phyloP scores from a whole-genome alignment of 768 basidiomycete species.

The Trichaptum fuscoviolaceum region DNA sequence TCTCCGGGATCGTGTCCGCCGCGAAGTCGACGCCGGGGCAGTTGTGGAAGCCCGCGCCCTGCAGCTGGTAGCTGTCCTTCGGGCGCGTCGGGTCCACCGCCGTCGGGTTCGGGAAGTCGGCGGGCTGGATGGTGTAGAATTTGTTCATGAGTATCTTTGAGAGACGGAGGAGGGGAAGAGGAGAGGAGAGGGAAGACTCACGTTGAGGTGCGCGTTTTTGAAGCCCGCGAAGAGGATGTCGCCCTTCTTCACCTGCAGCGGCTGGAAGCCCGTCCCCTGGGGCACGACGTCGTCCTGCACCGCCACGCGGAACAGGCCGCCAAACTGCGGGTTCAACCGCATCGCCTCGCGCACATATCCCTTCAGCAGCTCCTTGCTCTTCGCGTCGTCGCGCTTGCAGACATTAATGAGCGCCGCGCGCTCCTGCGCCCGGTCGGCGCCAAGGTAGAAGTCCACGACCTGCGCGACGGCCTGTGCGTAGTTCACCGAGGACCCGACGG shows the following conservation, averaged over 20 bases:
- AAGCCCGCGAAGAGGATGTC: constrained; percentile 37
- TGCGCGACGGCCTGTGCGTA: constrained; percentile 43
- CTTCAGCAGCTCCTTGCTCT: constrained; percentile 31
- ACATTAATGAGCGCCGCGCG: constrained; percentile 34
- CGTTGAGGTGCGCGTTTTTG: constrained; percentile 39
- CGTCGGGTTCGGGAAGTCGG: constrained; percentile 37
- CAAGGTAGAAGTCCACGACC: constrained; percentile 50
- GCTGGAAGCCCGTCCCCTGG: constrained; percentile 30
- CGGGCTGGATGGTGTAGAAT: constrained; percentile 24
- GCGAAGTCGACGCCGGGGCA: constrained; percentile 11
- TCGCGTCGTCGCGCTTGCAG: constrained; percentile 24
- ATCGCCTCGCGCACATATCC: constrained; percentile 51
- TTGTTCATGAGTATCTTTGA: neutral
- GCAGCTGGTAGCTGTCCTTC: constrained; percentile 22
- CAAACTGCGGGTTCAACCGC: constrained; percentile 35
- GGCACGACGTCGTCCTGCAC: constrained; percentile 28
- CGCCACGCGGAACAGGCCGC: constrained; percentile 37
- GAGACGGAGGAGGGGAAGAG: constrained; percentile 1
- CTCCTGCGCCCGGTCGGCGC: constrained; percentile 34
- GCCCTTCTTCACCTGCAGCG: constrained; percentile 33
- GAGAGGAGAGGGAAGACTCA: constrained; percentile 11
- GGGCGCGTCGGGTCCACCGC: constrained; percentile 37
- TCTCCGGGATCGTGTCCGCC: neutral
- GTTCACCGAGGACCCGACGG: constrained; percentile 42
- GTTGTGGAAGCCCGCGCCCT: constrained; percentile 17